Conservation (phyloP, 2,329 filamentous ascomycete genomes). For the Diaporthe sp. region DNA sequence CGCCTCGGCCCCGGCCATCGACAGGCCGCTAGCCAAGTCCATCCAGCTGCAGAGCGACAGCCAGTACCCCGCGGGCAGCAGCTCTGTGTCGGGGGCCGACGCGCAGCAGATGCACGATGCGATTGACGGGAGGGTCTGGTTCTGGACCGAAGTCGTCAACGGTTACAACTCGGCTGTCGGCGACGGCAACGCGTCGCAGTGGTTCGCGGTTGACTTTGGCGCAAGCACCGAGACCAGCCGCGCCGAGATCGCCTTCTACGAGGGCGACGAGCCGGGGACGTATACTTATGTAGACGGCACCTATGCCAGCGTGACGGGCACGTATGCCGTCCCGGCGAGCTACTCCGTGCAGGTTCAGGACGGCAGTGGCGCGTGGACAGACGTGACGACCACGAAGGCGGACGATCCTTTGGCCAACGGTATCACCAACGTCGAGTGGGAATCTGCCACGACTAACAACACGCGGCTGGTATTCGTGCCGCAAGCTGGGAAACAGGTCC, state of each 20-base stretch:
- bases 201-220: slow-evolving; percentile 55
- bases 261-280: slow-evolving; percentile 44
- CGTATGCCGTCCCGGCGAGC: slow-evolving; percentile 46
- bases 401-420: slow-evolving; percentile 51
- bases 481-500: slow-evolving; percentile 48
- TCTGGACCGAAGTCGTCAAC: slow-evolving; percentile 54
- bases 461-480: slow-evolving; percentile 52
- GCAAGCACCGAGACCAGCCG: slow-evolving; percentile 45
- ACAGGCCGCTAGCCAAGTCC: slow-evolving; percentile 52
- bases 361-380: slow-evolving; percentile 46
- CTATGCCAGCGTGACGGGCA: slow-evolving; percentile 30
- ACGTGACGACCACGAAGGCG: slow-evolving; percentile 45
- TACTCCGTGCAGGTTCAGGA: slow-evolving; percentile 49
- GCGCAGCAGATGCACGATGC: slow-evolving; percentile 50
- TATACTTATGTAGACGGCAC: slow-evolving; percentile 37
- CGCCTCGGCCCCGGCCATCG: slow-evolving; percentile 46
- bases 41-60: slow-evolving; percentile 50
- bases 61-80: slow-evolving; percentile 49
- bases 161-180: slow-evolving; percentile 53
- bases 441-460: slow-evolving; percentile 44
- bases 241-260: slow-evolving; percentile 55
- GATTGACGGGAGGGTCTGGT: slow-evolving; percentile 56
- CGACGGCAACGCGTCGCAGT: slow-evolving; percentile 47
- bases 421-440: slow-evolving; percentile 52
- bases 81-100: slow-evolving; percentile 47